phyloP scores from a whole-genome alignment of 371 early-diverging fungal genomes.

The Mucor sp. region DNA sequence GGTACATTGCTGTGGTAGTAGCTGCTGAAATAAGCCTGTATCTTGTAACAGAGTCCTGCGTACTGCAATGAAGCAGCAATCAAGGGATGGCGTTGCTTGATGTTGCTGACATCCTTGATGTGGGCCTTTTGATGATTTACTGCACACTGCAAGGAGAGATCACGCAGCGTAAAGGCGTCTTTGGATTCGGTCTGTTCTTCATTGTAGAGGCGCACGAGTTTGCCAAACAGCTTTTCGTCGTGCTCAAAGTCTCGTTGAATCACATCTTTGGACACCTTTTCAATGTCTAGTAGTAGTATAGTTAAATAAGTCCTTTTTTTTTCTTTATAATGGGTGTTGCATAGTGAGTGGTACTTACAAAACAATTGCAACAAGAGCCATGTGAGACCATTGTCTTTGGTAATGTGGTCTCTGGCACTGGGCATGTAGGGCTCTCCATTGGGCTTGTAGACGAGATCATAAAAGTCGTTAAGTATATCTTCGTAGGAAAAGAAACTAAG shows the following conservation, averaged over 20 bases:
- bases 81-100: slow-evolving; percentile 76
- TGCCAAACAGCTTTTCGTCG: slow-evolving; percentile 74
- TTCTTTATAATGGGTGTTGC: no score
- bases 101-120: slow-evolving; percentile 68
- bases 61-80: slow-evolving; percentile 68
- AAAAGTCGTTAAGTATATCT: slow-evolving; percentile 65
- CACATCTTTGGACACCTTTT: slow-evolving; percentile 58
- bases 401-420: slow-evolving; percentile 45
- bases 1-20: slow-evolving; percentile 60
- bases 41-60: slow-evolving; percentile 56
- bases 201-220: slow-evolving; percentile 72
- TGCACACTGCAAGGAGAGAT: slow-evolving; percentile 75
- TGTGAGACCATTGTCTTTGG: slow-evolving; percentile 75
- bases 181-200: slow-evolving; percentile 73
- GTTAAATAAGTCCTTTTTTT: no score
- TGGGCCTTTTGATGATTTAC: slow-evolving; percentile 66
- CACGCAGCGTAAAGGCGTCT: slow-evolving; percentile 78
- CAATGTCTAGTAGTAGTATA: slow-evolving; percentile 53
- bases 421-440: slow-evolving; percentile 50
- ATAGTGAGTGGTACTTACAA: slow-evolving; percentile 36
- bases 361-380: slow-evolving; percentile 77
- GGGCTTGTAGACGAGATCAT: slow-evolving; percentile 59
- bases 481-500: slow-evolving; percentile 64
- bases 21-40: slow-evolving; percentile 54
- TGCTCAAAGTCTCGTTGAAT: slow-evolving; percentile 66